Conservation (phyloP, 305 asterid genomes). For the Ruellia speciosa region DNA sequence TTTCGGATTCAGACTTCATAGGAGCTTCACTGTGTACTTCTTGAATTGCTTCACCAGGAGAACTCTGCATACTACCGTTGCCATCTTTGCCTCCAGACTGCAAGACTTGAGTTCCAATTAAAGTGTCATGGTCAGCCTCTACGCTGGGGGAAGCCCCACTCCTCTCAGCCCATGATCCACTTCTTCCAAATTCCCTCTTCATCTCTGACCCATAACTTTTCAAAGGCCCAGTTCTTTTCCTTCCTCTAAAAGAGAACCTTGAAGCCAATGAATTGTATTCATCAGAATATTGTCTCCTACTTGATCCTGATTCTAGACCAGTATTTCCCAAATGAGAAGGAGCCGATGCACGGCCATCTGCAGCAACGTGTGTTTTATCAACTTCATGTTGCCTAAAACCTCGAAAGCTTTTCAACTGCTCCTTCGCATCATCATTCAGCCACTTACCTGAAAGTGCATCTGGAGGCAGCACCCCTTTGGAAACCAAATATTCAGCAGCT, state of each 20-base stretch:
- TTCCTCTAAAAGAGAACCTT: constrained; percentile 42
- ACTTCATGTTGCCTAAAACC: constrained; percentile 35
- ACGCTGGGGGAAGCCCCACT: constrained; percentile 33
- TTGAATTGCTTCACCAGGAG: constrained; percentile 35
- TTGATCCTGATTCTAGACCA: constrained; percentile 38
- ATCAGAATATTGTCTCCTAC: constrained; percentile 44
- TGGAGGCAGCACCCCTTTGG: constrained; percentile 47
- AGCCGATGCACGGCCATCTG: constrained; percentile 46
- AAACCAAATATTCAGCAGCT: constrained; percentile 65
- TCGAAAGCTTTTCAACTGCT: constrained; percentile 29
- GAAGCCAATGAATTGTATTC: constrained; percentile 37
- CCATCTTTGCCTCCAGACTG: constrained; percentile 35
- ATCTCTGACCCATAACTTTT: constrained; percentile 45
- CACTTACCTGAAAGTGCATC: constrained; percentile 70
- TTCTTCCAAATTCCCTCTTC: constrained; percentile 49
- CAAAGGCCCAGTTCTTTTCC: constrained; percentile 47
- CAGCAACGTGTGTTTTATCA: constrained; percentile 14
- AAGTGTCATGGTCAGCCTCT: constrained; percentile 40
- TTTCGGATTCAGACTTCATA: constrained; percentile 32
- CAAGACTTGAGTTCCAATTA: constrained; percentile 30
- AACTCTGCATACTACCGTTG: constrained; percentile 30
- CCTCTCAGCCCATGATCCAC: constrained; percentile 50
- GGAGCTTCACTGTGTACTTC: constrained; percentile 30
- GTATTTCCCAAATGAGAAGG: constrained; percentile 53
- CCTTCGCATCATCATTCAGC: constrained; percentile 46